Evolutionary conservation across 345 rosid species (phyloP).

Genomic region (Murraya koenigii): DNA sequence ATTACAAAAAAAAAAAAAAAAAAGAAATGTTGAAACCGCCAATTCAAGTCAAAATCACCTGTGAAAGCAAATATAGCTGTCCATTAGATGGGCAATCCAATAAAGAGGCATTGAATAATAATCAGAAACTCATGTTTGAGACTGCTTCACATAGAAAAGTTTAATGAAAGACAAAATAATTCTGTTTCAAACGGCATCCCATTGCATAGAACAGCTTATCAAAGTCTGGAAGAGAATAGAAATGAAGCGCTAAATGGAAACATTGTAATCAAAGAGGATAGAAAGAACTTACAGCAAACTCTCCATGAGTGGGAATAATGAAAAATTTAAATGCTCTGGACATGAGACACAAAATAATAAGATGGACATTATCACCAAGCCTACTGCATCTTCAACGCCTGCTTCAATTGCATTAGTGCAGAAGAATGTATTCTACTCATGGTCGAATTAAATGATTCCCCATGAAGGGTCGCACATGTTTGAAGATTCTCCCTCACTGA

Average conservation of each 20-base stretch:
- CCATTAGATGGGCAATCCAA: slow-evolving; percentile 8
- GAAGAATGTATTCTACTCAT: slow-evolving; percentile 83
- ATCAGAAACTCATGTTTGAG: background rate
- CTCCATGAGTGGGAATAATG: background rate
- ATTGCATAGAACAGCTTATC: background rate
- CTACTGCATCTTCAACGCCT: slow-evolving; percentile 83
- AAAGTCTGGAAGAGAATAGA: background rate
- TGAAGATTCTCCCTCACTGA: slow-evolving; percentile 83
- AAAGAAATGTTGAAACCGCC: slow-evolving; percentile 28
- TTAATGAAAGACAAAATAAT: background rate
- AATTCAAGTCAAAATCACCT: slow-evolving; percentile 25
- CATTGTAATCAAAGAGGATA: background rate
- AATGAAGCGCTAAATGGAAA: no score
- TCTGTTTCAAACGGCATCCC: background rate
- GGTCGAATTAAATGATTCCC: slow-evolving; percentile 76
- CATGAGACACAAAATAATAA: slow-evolving; percentile 5
- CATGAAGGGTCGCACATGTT: slow-evolving; percentile 79
- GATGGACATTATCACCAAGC: background rate
- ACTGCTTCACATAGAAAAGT: background rate
- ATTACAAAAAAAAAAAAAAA: background rate
- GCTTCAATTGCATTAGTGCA: slow-evolving; percentile 79
- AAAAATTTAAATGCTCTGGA: slow-evolving; percentile 8
- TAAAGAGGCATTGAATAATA: background rate
- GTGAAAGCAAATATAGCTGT: slow-evolving; percentile 3
- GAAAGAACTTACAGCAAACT: slow-evolving; percentile 27